Base-by-base conservation (phyloP, 2,329 filamentous ascomycete species). In the Tolypocladium inflatum region DNA sequence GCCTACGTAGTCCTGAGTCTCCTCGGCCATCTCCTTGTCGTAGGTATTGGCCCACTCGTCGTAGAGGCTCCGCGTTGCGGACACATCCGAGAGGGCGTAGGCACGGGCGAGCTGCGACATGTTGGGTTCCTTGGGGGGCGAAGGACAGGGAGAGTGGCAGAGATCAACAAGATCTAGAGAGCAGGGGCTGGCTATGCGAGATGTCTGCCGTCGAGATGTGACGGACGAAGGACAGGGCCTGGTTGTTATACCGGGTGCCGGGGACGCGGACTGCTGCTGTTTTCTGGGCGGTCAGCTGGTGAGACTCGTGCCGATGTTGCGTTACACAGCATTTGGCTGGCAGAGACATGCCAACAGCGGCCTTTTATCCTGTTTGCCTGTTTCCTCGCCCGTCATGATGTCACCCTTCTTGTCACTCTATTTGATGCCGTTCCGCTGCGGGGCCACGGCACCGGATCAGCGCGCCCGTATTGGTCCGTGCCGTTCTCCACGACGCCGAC, bases 1-100 rank as follows among this genome's bases (percentile, higher is more conserved):
- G 64, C 77, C 68, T 67, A 78, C 55, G 66, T 78, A 61, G 69
- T 75, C 67, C 59, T 81, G 61, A 67, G 72, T 57, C 33, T 62
- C 62, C 37, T 64, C 64, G 63, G 76, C 55, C 61, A 71, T 67
- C 37, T 69, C 72, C 48, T 63, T 60, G 54, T 74, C 68, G 63
- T 72, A 74, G 37, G 64, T 70, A 41, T 66, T 59, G 41, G 72
- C 71, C 72, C 69, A 72, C 37, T 73, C 64, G 42, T 72, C 69
- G 56, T 74, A 74, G 48, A 72, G 64, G n/a, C 61, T 50, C n/a
- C 65, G 64, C 48, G 65, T 63, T 38, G 66, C 64, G 38, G 63
- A 60, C 43, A 65, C 63, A 43, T 64, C 64, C 30, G 62, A 65
- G 38, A 68, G 60, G 48, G 62, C 63, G 61, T 70, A 68, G 58